phyloP scores from a whole-genome alignment of 192 early-diverging fungal species.

The Coemansia sp. region DNA sequence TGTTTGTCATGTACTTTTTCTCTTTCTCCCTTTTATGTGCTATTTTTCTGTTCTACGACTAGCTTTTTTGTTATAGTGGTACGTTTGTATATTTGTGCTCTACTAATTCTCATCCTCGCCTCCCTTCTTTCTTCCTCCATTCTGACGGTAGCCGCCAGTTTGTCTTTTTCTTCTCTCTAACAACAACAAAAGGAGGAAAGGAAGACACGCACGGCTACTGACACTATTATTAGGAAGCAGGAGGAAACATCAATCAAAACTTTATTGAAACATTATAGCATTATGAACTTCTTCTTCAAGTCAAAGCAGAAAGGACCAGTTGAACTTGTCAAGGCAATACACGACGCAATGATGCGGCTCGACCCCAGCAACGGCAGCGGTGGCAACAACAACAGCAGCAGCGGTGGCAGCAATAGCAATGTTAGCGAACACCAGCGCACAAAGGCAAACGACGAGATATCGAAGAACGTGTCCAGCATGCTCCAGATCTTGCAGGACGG shows the following conservation, averaged over 20 bases:
- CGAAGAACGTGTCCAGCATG: conserved; percentile 90
- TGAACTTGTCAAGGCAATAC: conserved; percentile 84
- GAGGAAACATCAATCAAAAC: background rate
- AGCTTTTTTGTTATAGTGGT: background rate
- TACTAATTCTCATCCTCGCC: background rate
- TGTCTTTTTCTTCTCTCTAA: conserved; percentile 1
- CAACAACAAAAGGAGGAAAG: background rate
- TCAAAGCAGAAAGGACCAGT: conserved; percentile 81
- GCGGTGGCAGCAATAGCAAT: background rate
- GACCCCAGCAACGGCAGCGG: conserved; percentile 45
- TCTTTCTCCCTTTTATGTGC: background rate
- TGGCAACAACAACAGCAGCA: conserved; percentile 10
- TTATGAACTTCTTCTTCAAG: conserved; percentile 81
- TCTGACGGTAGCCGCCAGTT: conserved; percentile 8
- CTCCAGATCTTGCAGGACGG: conserved; percentile 94
- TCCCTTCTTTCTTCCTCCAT: background rate
- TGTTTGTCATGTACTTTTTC: too few species aligned
- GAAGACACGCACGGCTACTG: background rate
- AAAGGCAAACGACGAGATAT: conserved; percentile 96
- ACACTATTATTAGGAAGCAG: background rate
- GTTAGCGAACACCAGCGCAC: conserved; percentile 54
- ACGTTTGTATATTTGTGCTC: background rate
- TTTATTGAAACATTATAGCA: conserved; percentile 8
- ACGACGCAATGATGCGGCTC: conserved; percentile 79
- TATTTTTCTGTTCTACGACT: background rate